These are phyloP conservation scores for Xylariaceae sp. DNA, from an alignment of 2,329 filamentous ascomycete species.

Conservation along the genomic window DNA sequence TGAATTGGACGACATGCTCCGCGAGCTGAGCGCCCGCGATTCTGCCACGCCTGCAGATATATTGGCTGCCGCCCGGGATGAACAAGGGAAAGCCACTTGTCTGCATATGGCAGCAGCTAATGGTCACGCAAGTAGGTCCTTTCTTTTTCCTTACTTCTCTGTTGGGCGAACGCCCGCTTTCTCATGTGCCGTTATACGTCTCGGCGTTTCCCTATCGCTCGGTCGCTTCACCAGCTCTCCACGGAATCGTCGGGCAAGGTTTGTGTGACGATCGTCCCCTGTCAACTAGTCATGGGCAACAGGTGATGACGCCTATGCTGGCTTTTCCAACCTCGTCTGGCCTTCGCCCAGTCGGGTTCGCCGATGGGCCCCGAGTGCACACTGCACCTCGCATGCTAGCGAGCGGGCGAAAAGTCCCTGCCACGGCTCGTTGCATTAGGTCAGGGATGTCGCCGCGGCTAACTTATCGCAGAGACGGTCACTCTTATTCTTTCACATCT, in stretches of 20 bases:
- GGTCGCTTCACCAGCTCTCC: neutral
- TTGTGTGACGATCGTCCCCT: neutral
- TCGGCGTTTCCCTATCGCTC: neutral
- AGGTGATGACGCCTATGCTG: neutral
- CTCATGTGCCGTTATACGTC: neutral
- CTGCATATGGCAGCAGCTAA: slow-evolving; percentile 94
- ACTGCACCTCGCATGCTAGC: no score
- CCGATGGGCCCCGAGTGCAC: no score
- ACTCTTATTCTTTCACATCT: slow-evolving; percentile 25
- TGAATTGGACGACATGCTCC: slow-evolving; percentile 62
- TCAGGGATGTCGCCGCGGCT: neutral
- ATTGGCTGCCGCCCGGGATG: slow-evolving; percentile 68
- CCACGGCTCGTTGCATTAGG: no score
- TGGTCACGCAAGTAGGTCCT: slow-evolving; percentile 68
- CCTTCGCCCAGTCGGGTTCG: neutral
- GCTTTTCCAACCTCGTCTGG: neutral
- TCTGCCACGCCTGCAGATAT: slow-evolving; percentile 60
- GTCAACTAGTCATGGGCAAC: neutral
- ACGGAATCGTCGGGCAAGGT: neutral
- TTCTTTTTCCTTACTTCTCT: neutral
- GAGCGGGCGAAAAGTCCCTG: no score
- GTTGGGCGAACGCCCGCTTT: neutral
- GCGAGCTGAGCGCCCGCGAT: slow-evolving; percentile 61
- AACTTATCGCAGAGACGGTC: slow-evolving; percentile 40
- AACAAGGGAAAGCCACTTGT: slow-evolving; percentile 74